These are phyloP conservation scores for Solanum virginianum DNA, from an alignment of 257 asterid species.

Conservation along the genomic window DNA sequence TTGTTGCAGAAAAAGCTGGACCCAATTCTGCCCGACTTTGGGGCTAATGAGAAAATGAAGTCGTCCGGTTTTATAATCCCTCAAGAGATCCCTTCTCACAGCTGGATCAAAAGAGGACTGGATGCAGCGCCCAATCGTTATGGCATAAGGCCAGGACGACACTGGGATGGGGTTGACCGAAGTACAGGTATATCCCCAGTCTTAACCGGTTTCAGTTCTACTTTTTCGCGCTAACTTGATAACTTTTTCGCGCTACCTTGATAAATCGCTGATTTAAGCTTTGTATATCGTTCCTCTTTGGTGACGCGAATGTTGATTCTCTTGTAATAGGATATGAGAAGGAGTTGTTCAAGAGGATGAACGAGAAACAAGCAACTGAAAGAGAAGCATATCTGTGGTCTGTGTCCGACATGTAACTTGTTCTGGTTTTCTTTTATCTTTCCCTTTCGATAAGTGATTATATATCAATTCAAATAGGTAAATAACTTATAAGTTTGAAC, in stretches of 20 bases:
- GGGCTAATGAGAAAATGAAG: slow-evolving; percentile 65
- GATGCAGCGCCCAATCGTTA: slow-evolving; percentile 77
- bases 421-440: background rate
- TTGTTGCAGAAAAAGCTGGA: slow-evolving; percentile 53
- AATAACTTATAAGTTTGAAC: too few relatives aligned
- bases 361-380: slow-evolving; percentile 68
- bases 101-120: slow-evolving; percentile 68
- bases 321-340: slow-evolving; percentile 51
- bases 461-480: too few relatives aligned
- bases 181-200: slow-evolving; percentile 39
- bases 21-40: slow-evolving; percentile 45
- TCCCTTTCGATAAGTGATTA: too few relatives aligned
- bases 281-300: background rate
- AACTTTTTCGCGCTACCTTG: background rate
- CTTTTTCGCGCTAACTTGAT: background rate
- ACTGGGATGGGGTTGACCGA: slow-evolving; percentile 95
- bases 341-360: slow-evolving; percentile 46
- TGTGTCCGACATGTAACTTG: slow-evolving; percentile 59
- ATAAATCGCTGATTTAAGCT: background rate
- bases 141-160: slow-evolving; percentile 85
- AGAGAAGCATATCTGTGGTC: slow-evolving; percentile 81
- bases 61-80: slow-evolving; percentile 81
- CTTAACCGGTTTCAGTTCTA: background rate
- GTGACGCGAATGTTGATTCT: background rate
- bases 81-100: slow-evolving; percentile 65